These are phyloP conservation scores for Escallonia herrerae DNA, from an alignment of 129 eudicot species.

Conservation along the genomic window DNA sequence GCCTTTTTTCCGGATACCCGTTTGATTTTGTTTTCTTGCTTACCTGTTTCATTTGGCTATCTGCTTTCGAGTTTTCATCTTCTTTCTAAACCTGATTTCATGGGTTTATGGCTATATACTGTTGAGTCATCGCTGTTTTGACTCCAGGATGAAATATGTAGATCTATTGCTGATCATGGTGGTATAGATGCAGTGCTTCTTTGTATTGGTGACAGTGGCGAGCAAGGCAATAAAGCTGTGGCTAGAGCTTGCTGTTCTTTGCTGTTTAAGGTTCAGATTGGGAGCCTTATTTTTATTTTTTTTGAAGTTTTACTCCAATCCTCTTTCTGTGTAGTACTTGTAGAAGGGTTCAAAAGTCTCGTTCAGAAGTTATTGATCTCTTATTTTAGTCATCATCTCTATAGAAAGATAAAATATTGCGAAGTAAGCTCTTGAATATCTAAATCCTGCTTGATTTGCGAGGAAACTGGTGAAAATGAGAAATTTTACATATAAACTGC, in stretches of 20 bases:
- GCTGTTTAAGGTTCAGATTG: conserved; percentile 58
- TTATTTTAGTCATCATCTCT: too few species aligned
- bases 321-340: neutral
- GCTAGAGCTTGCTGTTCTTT: conserved; percentile 77
- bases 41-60: too few species aligned
- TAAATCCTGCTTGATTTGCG: too few species aligned
- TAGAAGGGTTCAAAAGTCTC: neutral
- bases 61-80: too few species aligned
- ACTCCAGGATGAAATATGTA: conserved; percentile 96
- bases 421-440: too few species aligned
- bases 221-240: conserved; percentile 49
- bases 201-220: conserved; percentile 66
- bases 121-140: conserved; percentile 11
- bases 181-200: conserved; percentile 82
- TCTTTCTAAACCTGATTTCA: too few species aligned
- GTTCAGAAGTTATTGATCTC: too few species aligned
- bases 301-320: neutral
- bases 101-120: too few species aligned
- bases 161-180: conserved; percentile 74
- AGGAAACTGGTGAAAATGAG: neutral
- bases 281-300: neutral
- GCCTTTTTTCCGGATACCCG: too few species aligned
- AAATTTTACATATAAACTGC: too few species aligned
- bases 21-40: too few species aligned
- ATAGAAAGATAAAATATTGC: too few species aligned